Percentiles rank a stretch among this genome's conserved stretches.
These are phyloP conservation scores for Saitozyma sp. DNA, from an alignment of 768 basidiomycete species.

Conservation along the genomic window DNA sequence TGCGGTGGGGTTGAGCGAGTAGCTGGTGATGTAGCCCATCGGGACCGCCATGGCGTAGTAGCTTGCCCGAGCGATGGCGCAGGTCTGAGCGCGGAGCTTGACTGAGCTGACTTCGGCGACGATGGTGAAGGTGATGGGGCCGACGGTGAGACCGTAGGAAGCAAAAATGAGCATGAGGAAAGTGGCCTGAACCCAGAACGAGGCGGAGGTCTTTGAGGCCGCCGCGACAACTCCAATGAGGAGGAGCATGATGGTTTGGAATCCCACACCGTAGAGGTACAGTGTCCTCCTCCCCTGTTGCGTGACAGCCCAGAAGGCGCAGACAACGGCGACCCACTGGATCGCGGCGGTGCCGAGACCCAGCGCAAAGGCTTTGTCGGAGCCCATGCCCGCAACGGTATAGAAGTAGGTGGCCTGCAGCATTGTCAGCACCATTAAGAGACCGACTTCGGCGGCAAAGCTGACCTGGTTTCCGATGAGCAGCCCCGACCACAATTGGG, in stretches of 20 bases:
- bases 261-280: slow-evolving; percentile 28
- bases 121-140: neutral
- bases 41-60: slow-evolving; percentile 38
- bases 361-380: slow-evolving; percentile 26
- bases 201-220: slow-evolving; percentile 20
- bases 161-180: slow-evolving; percentile 24
- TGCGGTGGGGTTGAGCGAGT: slow-evolving; percentile 41
- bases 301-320: slow-evolving; percentile 20
- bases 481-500: slow-evolving; percentile 14
- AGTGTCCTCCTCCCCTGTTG: slow-evolving; percentile 31
- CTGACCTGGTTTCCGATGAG: slow-evolving; percentile 35
- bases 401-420: slow-evolving; percentile 40
- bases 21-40: slow-evolving; percentile 21
- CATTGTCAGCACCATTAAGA: neutral
- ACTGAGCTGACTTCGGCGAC: slow-evolving; percentile 19
- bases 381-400: slow-evolving; percentile 35
- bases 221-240: slow-evolving; percentile 21
- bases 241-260: slow-evolving; percentile 18
- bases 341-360: slow-evolving; percentile 25
- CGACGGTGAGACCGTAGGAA: slow-evolving; percentile 37
- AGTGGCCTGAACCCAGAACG: slow-evolving; percentile 13
- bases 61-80: slow-evolving; percentile 31
- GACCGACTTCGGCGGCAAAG: no score
- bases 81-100: slow-evolving; percentile 25
- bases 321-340: slow-evolving; percentile 23